A percentile compares a stretch with the other conserved stretches of the same genome.
These are phyloP conservation scores for Brassica rapa DNA, from an alignment of 345 rosid genomes.

Conservation along the genomic window DNA sequence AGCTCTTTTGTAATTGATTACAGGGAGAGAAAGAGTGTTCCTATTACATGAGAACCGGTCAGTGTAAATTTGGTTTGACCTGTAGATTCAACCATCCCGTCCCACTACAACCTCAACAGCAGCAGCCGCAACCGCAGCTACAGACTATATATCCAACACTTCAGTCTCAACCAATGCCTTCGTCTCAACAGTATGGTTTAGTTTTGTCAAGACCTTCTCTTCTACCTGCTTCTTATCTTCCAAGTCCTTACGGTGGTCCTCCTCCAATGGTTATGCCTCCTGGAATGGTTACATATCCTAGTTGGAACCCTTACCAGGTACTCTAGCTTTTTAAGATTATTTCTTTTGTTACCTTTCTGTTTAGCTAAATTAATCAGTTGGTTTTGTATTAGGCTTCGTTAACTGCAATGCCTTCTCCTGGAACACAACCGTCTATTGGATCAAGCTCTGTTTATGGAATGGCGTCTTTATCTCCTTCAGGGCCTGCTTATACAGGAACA, in stretches of 20 bases:
- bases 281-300: slow-evolving; percentile 62
- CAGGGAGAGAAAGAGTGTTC: slow-evolving; percentile 97
- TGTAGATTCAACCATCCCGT: slow-evolving; percentile 95
- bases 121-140: slow-evolving; percentile 19
- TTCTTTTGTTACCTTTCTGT: not conserved
- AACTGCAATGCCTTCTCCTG: slow-evolving; percentile 63
- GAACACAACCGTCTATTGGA: slow-evolving; percentile 69
- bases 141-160: slow-evolving; percentile 51
- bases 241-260: slow-evolving; percentile 65
- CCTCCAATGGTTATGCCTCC: slow-evolving; percentile 68
- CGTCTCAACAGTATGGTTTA: slow-evolving; percentile 75
- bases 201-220: slow-evolving; percentile 79
- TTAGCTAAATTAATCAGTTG: not conserved
- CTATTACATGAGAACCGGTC: slow-evolving; percentile 86
- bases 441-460: slow-evolving; percentile 63
- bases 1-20: not conserved
- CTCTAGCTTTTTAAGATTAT: not conserved
- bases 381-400: slow-evolving; percentile 47
- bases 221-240: slow-evolving; percentile 67
- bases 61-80: slow-evolving; percentile 86
- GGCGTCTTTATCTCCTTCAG: slow-evolving; percentile 63
- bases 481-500: slow-evolving; percentile 59
- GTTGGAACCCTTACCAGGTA: slow-evolving; percentile 85
- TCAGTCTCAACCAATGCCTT: slow-evolving; percentile 65
- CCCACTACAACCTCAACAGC: slow-evolving; percentile 45